Base-by-base conservation (phyloP, 1,139 yeast genomes). In the Blastobotrys elegans region DNA sequence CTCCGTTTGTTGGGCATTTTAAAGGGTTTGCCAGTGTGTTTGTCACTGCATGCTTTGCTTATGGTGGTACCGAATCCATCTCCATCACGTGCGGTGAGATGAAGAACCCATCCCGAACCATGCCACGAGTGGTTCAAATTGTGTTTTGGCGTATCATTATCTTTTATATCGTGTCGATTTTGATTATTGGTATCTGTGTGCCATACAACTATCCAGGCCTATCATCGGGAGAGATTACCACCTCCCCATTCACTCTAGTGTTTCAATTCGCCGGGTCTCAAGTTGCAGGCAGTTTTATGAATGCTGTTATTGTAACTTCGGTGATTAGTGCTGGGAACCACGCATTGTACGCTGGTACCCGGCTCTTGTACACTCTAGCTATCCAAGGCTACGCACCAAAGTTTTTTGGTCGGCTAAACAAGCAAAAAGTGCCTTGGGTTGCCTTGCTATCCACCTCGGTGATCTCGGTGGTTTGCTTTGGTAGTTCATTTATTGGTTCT, bases 1-100 rank as follows among this genome's bases (percentile, higher is more conserved):
- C 76, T 4, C 77, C 79, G 0, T 83, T 84, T 61, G 77, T 81
- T 22, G 69, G 77, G 50, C 84, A 82, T 0, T 76, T 74, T 60
- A 69, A 67, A 47, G 79, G 79, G 27, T 73, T 75, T 44, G 72
- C 75, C 36, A 64, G 75, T 2, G 75, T 74, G 5, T 73, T 75
- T 59, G 74, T 80, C 34, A 76, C 84, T 18, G 84, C 88, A 1
- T 72, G 83, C 24, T 81, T 79, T 63, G 82, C 86, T 5, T 80
- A 75, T 57, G 86, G 86, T 54, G 87, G 88, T 40, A 75, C 82
- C 2, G 88, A 82, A 61, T 70, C 79, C 7, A 75, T 82, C 45
- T 76, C 83, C 17, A 70, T 82, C 53, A 79, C 87, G 3, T 82
- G 84, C 7, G 88, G 84, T 27, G 86, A 82, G 63, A 75, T 82